Evolutionary conservation across 148 eudicot species (phyloP).

Genomic region (Polygonum maritimum): DNA sequence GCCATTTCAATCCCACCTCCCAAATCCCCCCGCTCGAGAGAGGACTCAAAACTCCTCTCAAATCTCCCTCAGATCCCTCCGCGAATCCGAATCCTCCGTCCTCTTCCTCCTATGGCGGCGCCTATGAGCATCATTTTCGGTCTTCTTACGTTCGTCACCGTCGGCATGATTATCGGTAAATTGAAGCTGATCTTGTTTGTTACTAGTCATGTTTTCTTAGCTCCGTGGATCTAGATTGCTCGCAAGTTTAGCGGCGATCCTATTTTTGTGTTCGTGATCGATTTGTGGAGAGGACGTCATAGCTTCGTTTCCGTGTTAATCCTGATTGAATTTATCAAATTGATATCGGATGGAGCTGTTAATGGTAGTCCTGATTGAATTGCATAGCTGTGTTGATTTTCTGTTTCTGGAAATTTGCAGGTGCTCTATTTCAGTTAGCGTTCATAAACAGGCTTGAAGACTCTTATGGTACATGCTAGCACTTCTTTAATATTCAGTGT

Average conservation of each 20-base stretch:
- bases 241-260: background rate
- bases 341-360: background rate
- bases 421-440: conserved; percentile 71
- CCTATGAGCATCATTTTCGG: conserved; percentile 46
- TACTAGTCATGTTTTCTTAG: background rate
- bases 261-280: background rate
- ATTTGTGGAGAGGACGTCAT: background rate
- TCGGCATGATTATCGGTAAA: conserved; percentile 70
- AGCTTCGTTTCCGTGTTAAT: background rate
- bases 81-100: background rate
- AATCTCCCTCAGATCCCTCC: conserved; percentile 4
- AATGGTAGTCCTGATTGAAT: background rate
- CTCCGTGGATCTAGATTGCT: background rate
- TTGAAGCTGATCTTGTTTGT: background rate
- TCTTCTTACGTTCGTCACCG: conserved; percentile 63
- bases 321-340: background rate
- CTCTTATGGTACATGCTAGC: conserved; percentile 46
- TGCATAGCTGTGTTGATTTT: background rate
- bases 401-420: conserved; percentile 27
- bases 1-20: background rate
- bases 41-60: background rate
- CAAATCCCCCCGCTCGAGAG: background rate
- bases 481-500: conserved; percentile 5
- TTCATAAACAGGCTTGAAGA: conserved; percentile 71
- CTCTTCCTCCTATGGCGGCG: conserved; percentile 29